Conservation (phyloP, 2,329 filamentous ascomycete species). For the Alternaria gansuensis region DNA sequence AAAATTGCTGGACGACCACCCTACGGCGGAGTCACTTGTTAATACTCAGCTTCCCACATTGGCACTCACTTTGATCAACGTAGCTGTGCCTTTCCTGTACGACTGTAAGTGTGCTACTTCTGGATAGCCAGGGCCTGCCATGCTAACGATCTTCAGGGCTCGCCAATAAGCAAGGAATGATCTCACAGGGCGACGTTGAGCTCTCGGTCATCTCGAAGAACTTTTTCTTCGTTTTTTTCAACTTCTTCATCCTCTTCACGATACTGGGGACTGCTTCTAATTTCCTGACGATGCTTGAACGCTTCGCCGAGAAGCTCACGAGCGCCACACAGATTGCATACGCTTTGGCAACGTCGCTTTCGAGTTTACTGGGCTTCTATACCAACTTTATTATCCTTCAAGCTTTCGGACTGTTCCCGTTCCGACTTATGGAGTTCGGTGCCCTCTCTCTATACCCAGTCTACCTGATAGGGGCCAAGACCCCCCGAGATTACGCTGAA, state of each 20-base stretch:
- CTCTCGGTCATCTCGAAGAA: constrained; percentile 97
- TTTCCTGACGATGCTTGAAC: constrained; percentile 71
- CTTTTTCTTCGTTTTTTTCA: constrained; percentile 99
- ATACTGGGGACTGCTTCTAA: constrained; percentile 81
- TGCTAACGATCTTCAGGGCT: constrained; percentile 61
- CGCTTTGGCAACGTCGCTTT: constrained; percentile 77
- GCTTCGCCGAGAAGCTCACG: constrained; percentile 75
- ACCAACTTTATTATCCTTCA: constrained; percentile 94
- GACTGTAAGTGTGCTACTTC: constrained; percentile 68
- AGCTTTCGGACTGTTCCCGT: constrained; percentile 90
- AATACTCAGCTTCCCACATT: constrained; percentile 88
- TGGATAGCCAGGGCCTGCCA: neutral
- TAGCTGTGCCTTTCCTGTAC: constrained; percentile 92
- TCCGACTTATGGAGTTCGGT: constrained; percentile 89
- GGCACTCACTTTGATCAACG: constrained; percentile 84
- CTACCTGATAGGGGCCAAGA: constrained; percentile 78
- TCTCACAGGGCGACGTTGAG: constrained; percentile 93
- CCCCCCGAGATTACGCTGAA: constrained; percentile 87
- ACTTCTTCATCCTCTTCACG: constrained; percentile 95
- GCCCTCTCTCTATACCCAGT: constrained; percentile 85
- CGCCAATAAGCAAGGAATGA: constrained; percentile 90
- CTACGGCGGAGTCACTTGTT: constrained; percentile 77
- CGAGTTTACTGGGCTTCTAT: constrained; percentile 82
- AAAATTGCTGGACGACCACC: constrained; percentile 71
- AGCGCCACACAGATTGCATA: constrained; percentile 82